Percentiles rank a stretch among this genome's conserved stretches.
These are phyloP conservation scores for Neofusicoccum parvum DNA, from an alignment of 2,329 filamentous ascomycete species.

Conservation along the genomic window DNA sequence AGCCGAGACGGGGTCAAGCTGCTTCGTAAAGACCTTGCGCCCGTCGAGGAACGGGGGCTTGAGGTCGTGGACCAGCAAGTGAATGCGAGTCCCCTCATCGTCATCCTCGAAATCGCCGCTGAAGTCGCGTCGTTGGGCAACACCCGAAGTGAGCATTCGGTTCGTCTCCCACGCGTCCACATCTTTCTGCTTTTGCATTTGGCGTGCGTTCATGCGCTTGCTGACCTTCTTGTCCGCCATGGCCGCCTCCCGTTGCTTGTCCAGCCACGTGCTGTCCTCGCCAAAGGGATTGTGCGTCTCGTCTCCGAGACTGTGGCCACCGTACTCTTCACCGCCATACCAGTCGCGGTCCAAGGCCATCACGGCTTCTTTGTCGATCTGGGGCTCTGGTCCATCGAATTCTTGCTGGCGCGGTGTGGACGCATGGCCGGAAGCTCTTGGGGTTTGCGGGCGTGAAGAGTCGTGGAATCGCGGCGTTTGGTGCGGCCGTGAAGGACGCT, in stretches of 20 bases:
- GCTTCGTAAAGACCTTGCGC: slow-evolving; percentile 94
- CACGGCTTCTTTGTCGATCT: slow-evolving; percentile 67
- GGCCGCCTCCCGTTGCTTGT: slow-evolving; percentile 73
- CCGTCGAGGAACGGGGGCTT: slow-evolving; percentile 94
- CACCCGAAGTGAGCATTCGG: slow-evolving; percentile 93
- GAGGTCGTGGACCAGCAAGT: slow-evolving; percentile 90
- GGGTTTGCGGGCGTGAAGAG: slow-evolving; percentile 40
- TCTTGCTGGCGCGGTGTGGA: slow-evolving; percentile 54
- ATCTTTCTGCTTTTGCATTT: slow-evolving; percentile 86
- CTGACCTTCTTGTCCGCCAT: slow-evolving; percentile 79
- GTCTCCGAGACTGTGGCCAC: slow-evolving; percentile 83
- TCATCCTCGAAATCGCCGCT: slow-evolving; percentile 85
- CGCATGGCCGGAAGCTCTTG: slow-evolving; percentile 33
- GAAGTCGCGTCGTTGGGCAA: slow-evolving; percentile 85
- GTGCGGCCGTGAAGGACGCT: slow-evolving; percentile 24
- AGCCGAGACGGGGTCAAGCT: slow-evolving; percentile 90
- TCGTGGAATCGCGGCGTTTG: slow-evolving; percentile 27
- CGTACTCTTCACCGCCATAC: slow-evolving; percentile 81
- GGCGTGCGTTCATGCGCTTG: slow-evolving; percentile 70
- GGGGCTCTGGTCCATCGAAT: slow-evolving; percentile 65
- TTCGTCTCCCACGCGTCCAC: slow-evolving; percentile 99
- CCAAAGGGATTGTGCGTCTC: slow-evolving; percentile 91
- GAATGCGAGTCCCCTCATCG: slow-evolving; percentile 84
- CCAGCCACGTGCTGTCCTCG: slow-evolving; percentile 71
- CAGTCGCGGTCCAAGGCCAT: slow-evolving; percentile 84